phyloP scores from a whole-genome alignment of 306 rosid species.

The Citrullus colocynthis region DNA sequence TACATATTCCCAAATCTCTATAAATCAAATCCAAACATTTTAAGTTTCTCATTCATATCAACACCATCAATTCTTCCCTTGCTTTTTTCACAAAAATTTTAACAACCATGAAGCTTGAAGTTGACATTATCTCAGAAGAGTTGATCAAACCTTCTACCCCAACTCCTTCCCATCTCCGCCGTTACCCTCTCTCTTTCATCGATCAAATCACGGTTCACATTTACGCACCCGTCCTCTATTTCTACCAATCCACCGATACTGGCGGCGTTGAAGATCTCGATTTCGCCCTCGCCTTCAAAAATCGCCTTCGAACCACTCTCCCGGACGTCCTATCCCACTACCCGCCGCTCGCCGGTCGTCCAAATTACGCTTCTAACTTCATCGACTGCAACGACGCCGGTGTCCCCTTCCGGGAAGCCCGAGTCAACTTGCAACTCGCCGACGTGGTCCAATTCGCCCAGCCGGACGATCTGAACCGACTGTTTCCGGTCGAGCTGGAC shows the following conservation, averaged over 20 bases:
- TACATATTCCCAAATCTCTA: background rate
- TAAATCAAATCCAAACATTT: background rate
- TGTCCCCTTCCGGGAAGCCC: background rate
- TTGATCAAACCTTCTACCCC: constrained; percentile 9
- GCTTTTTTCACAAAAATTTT: background rate
- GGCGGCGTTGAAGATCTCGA: background rate
- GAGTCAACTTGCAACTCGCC: constrained; percentile 19
- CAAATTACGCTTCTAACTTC: background rate
- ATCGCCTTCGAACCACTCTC: background rate
- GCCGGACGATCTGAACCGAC: constrained; percentile 26
- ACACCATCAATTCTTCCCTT: background rate
- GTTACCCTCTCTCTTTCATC: background rate
- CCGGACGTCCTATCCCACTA: background rate
- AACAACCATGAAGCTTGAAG: background rate
- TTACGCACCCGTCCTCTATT: constrained; percentile 1
- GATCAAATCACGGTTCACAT: constrained; percentile 7
- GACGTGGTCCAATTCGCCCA: constrained; percentile 23
- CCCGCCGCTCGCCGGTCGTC: constrained; percentile 1
- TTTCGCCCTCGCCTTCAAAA: background rate
- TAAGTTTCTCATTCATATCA: background rate
- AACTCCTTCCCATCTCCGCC: constrained; percentile 1
- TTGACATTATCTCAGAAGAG: constrained; percentile 6
- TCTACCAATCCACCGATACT: background rate
- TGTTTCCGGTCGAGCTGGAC: constrained; percentile 33
- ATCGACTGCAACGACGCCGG: constrained; percentile 2